Evolutionary conservation across 257 asterid species (phyloP).

Genomic region (Fraxinus americana): DNA sequence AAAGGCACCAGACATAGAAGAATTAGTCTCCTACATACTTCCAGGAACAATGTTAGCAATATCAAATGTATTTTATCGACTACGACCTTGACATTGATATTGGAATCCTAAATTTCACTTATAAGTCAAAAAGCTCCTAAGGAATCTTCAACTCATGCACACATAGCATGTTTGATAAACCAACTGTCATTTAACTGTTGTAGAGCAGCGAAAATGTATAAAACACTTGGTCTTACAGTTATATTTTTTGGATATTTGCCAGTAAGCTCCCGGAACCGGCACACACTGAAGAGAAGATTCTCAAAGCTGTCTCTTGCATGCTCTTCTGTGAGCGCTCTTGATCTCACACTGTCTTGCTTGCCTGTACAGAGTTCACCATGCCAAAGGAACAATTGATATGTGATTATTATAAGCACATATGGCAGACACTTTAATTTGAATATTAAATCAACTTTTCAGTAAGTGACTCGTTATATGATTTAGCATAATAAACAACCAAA

Average conservation of each 20-base stretch:
- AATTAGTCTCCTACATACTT: background rate
- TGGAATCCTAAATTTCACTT: background rate
- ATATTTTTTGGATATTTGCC: slow-evolving; percentile 85
- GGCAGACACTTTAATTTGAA: slow-evolving; percentile 3
- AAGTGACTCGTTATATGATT: background rate
- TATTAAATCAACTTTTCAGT: background rate
- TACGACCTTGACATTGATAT: background rate
- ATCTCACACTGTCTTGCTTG: slow-evolving; percentile 61
- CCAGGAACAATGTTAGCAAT: background rate
- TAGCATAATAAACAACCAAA: background rate
- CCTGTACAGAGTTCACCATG: slow-evolving; percentile 43
- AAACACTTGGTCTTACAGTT: slow-evolving; percentile 62
- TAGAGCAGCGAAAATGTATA: slow-evolving; percentile 2
- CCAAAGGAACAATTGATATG: background rate
- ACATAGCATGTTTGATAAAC: background rate
- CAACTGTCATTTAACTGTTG: slow-evolving; percentile 10
- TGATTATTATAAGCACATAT: slow-evolving; percentile 1
- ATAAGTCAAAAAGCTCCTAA: background rate
- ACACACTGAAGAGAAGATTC: slow-evolving; percentile 83
- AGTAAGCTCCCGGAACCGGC: slow-evolving; percentile 95
- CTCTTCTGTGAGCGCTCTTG: slow-evolving; percentile 84
- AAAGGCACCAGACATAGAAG: background rate
- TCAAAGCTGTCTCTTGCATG: slow-evolving; percentile 90
- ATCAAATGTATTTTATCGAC: background rate
- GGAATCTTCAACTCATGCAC: background rate